A percentile compares a stretch with the other conserved stretches of the same genome.
Conservation (phyloP, 345 rosid genomes). For the Syzygium oleosum region DNA sequence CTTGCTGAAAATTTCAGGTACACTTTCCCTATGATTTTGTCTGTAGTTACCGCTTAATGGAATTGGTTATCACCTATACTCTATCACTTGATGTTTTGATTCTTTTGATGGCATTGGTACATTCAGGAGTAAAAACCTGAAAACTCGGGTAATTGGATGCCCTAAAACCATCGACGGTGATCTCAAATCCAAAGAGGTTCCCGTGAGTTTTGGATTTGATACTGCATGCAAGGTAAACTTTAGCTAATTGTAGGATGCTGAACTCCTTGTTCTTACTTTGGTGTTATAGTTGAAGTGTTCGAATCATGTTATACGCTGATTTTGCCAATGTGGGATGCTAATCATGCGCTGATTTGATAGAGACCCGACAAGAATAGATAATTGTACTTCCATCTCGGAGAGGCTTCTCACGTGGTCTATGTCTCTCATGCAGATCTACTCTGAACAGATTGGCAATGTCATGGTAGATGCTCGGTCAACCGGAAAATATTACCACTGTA, state of each 20-base stretch:
- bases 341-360: not conserved
- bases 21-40: not conserved
- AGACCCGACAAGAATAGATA: not conserved
- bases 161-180: slow-evolving; percentile 99
- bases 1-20: slow-evolving; percentile 93
- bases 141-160: slow-evolving; percentile 90
- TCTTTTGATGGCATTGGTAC: not conserved
- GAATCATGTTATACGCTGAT: not conserved
- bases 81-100: not conserved
- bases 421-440: slow-evolving; percentile 56
- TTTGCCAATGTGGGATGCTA: not conserved
- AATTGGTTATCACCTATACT: not conserved
- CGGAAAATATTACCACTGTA: slow-evolving; percentile 97
- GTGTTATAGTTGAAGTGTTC: not conserved
- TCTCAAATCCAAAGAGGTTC: slow-evolving; percentile 96
- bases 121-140: slow-evolving; percentile 70
- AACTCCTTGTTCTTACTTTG: not conserved
- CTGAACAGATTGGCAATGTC: slow-evolving; percentile 98
- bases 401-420: not conserved
- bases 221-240: slow-evolving; percentile 96
- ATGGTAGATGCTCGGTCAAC: slow-evolving; percentile 99
- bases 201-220: slow-evolving; percentile 94
- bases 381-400: not conserved
- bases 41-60: not conserved
- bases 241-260: not conserved